Conservation (phyloP, 176 grass and related monocot species). For the Luzula sylvatica region DNA sequence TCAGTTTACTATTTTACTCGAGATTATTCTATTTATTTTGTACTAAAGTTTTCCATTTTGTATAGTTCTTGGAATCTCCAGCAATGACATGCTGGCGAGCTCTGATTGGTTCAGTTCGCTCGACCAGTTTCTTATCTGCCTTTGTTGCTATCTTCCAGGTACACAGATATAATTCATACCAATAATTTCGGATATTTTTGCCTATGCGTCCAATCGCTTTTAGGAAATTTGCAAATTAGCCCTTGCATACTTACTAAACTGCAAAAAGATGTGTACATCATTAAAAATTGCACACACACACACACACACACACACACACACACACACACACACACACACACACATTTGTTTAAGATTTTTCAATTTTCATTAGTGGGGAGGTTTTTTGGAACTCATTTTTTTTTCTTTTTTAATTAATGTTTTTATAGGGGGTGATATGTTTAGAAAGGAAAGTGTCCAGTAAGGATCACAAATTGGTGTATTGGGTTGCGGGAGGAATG, state of each 20-base stretch:
- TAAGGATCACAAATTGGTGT: constrained; percentile 91
- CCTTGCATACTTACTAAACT: no score
- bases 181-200: no score
- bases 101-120: constrained; percentile 80
- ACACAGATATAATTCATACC: no score
- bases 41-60: constrained; percentile 19
- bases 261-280: no score
- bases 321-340: no score
- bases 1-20: background rate
- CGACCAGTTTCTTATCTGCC: constrained; percentile 86
- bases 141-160: constrained; percentile 96
- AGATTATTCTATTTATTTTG: no score
- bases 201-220: no score
- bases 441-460: constrained; percentile 80
- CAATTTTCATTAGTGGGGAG: no score
- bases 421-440: constrained; percentile 60
- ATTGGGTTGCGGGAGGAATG: constrained; percentile 83
- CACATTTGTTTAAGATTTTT: no score
- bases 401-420: constrained; percentile 9
- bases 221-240: no score
- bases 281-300: no score
- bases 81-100: constrained; percentile 75
- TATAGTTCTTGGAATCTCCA: constrained; percentile 90
- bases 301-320: no score
- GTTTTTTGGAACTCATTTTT: constrained; percentile 16